Base-by-base conservation (phyloP, 495 filamentous ascomycete genomes). In the Aspergillus diversus region DNA sequence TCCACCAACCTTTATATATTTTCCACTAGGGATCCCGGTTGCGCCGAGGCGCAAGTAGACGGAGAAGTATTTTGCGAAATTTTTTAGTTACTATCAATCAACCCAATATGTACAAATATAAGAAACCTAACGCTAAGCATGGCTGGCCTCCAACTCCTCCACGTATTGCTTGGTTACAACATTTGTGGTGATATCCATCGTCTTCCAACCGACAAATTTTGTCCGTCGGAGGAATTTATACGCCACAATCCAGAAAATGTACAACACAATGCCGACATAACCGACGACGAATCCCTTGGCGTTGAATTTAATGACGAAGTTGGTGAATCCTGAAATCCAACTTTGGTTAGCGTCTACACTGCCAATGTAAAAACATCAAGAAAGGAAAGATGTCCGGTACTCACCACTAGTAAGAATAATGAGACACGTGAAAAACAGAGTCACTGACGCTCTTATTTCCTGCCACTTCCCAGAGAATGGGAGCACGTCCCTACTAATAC, bases 241-340 rank as follows among this genome's bases (percentile, higher is more conserved):
- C n/a, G 39, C 39, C n/a, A 43, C 39, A 43, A 43, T 43, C 39
- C 39, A 43, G 39, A 43, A 43, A 43, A 57, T 39, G 39, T 57
- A 57, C 5, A 61, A 33, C 7, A 61, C 59, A 4, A 61, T 47
- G 4, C 59, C 59, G 16, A 61, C 27, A 55, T 61, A 61, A 21
- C 37, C 5, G 5, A 55, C 33, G 6, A 61, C 37, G 21, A 61
- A 61, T 16, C 5, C 33, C 13, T 43, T 43, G 7, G 51, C 51
- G 12, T 61, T 33, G 37, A 55, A 61, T 17, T 48, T 12, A 13
- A 21, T 34, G 37, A 61, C 48, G 39, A 61, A 61, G 33, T 16
- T 55, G 8, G 52, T 33, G 32, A 55, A 55, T 4, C 52, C 52
- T 48, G 37, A 8, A 43, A 52, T 6, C 31, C 33, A 27, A 27